A percentile compares a stretch with the other conserved stretches of the same genome.
Conservation (phyloP, 148 eudicot genomes). For the Cornus suecica region DNA sequence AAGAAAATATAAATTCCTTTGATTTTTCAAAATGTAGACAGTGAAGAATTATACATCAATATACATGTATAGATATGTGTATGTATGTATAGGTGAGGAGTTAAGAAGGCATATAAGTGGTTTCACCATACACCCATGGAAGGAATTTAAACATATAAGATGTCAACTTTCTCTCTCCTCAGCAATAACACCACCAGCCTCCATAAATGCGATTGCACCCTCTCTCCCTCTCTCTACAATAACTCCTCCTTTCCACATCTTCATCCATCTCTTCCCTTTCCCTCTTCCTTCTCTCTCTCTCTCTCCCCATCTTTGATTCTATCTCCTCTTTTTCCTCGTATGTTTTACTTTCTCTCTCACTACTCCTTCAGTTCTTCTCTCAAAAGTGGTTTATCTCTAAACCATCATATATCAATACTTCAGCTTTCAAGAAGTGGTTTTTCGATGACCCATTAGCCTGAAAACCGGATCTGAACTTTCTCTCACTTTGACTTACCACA, state of each 20-base stretch:
- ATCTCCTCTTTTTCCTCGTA: constrained; percentile 13
- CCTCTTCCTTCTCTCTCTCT: constrained; percentile 17
- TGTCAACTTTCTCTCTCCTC: constrained; percentile 16
- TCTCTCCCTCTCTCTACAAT: constrained; percentile 30
- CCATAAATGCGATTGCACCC: constrained; percentile 31
- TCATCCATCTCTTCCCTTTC: constrained; percentile 16
- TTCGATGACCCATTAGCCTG: constrained; percentile 18
- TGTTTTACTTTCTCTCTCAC: constrained; percentile 10
- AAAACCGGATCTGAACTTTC: constrained; percentile 19
- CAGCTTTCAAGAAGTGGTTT: constrained; percentile 14
- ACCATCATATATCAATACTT: constrained; percentile 2
- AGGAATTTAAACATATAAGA: constrained; percentile 1
- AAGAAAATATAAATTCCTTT: no score
- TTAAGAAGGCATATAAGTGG: constrained; percentile 15
- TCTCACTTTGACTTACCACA: not conserved
- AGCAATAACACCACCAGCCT: constrained; percentile 19
- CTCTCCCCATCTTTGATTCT: not conserved
- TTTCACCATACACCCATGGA: constrained; percentile 9
- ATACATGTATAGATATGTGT: no score
- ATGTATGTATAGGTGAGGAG: constrained; percentile 12
- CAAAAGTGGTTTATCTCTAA: constrained; percentile 22
- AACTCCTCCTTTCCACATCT: constrained; percentile 34
- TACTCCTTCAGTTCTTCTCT: constrained; percentile 50
- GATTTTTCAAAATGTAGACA: not conserved
- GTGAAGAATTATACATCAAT: no score